phyloP scores from a whole-genome alignment of 139 green algal genomes.

The Volvox reticuliferus region DNA sequence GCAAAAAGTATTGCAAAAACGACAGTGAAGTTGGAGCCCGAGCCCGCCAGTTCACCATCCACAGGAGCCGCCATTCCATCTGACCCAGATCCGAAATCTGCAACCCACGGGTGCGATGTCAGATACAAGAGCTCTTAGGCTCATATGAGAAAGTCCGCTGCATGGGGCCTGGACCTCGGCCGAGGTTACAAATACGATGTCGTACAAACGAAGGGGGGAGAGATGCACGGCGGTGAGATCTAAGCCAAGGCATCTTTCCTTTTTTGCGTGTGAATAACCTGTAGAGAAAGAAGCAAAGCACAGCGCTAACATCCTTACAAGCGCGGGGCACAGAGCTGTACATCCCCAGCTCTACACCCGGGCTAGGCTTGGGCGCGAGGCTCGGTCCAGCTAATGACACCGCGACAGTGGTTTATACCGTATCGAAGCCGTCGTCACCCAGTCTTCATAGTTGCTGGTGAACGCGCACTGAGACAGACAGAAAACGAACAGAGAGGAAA shows the following conservation, averaged over 20 bases:
- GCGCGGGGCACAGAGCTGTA: too few species aligned
- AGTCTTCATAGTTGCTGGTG: too few species aligned
- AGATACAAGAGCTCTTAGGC: background rate
- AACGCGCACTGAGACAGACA: background rate
- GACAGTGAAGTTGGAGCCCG: background rate
- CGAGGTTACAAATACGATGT: background rate
- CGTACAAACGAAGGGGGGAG: background rate
- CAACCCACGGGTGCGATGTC: background rate
- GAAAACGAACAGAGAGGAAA: background rate
- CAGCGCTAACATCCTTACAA: too few species aligned
- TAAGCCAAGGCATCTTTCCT: background rate
- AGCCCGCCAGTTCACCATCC: background rate
- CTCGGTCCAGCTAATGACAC: too few species aligned
- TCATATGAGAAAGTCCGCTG: background rate
- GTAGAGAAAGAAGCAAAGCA: too few species aligned
- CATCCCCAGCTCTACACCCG: too few species aligned
- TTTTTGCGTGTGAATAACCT: too few species aligned
- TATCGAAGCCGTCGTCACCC: too few species aligned
- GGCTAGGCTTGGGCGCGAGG: too few species aligned
- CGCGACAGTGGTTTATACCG: too few species aligned
- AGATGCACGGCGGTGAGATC: background rate
- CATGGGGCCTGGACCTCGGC: background rate
- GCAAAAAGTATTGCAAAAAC: background rate
- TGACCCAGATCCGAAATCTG: background rate
- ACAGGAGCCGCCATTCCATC: constrained; percentile 27